These are phyloP conservation scores for Moesziomyces antarcticus DNA, from an alignment of 1,284 basidiomycete genomes.

Conservation along the genomic window DNA sequence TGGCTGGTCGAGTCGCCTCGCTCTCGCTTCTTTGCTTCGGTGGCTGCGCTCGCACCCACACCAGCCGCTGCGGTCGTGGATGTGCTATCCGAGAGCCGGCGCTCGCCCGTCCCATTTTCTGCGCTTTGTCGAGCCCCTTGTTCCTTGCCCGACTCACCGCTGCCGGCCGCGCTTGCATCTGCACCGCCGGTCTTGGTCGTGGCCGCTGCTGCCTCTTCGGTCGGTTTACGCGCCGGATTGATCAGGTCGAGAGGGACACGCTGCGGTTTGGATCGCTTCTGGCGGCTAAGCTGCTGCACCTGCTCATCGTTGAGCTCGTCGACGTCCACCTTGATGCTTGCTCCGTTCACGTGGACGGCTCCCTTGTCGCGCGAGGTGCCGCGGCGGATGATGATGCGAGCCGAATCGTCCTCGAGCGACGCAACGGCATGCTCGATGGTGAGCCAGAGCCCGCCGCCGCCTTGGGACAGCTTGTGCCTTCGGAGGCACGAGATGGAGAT, in stretches of 20 bases:
- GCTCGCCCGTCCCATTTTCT: not conserved
- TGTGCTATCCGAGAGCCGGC: not conserved
- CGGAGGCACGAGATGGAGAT: constrained; percentile 83
- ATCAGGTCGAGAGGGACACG: constrained; percentile 86
- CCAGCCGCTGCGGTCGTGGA: not conserved
- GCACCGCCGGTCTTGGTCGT: not conserved
- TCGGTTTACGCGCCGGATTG: constrained; percentile 18
- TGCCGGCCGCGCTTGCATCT: constrained; percentile 1
- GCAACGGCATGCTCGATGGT: constrained; percentile 88
- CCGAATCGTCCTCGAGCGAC: constrained; percentile 78
- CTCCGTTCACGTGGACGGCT: constrained; percentile 88
- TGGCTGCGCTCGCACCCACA: constrained; percentile 4
- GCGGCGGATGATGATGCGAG: constrained; percentile 77
- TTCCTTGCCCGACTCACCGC: constrained; percentile 8
- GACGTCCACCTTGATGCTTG: constrained; percentile 84
- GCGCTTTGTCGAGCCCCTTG: not conserved
- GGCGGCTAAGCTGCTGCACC: constrained; percentile 81
- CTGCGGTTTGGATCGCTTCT: constrained; percentile 86
- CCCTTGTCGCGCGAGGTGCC: constrained; percentile 76
- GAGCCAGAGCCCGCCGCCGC: constrained; percentile 95
- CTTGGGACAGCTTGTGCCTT: constrained; percentile 84
- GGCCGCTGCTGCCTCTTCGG: not conserved
- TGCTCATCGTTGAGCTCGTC: constrained; percentile 91
- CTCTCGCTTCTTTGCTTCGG: constrained; percentile 6
- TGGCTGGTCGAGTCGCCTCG: constrained; percentile 9